Evolutionary conservation across 495 filamentous ascomycete species (phyloP).

Genomic region (Aspergillus homomorphus): DNA sequence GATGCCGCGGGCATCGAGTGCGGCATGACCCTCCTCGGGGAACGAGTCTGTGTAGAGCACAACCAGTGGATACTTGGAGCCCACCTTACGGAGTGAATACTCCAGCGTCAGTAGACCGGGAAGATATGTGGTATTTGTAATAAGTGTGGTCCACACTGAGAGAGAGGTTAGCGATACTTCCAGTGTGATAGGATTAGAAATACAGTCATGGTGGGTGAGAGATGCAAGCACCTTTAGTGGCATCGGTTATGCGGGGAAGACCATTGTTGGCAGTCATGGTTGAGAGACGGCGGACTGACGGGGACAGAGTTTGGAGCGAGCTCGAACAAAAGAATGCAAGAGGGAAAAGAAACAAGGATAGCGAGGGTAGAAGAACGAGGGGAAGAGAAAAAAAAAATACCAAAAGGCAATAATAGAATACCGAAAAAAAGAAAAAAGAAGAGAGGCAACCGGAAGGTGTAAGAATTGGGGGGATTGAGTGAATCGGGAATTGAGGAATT

Average conservation of each 20-base stretch:
- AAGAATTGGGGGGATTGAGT: too few relatives aligned
- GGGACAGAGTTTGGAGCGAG: neutral
- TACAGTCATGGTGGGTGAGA: neutral
- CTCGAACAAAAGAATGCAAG: too few relatives aligned
- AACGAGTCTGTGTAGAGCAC: constrained; percentile 74
- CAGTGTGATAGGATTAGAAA: neutral
- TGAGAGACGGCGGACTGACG: neutral
- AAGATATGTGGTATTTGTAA: constrained; percentile 74
- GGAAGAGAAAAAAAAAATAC: neutral
- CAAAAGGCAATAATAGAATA: too few relatives aligned
- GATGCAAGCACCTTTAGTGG: constrained; percentile 1
- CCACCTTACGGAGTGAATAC: constrained; percentile 56
- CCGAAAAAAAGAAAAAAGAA: too few relatives aligned
- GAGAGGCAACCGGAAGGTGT: too few relatives aligned
- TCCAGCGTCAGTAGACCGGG: constrained; percentile 70
- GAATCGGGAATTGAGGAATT: too few relatives aligned
- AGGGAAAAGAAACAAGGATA: neutral
- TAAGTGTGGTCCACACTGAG: constrained; percentile 71
- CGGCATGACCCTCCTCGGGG: constrained; percentile 56
- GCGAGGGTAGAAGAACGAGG: neutral
- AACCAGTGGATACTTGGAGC: constrained; percentile 67
- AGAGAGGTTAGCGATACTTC: too few relatives aligned
- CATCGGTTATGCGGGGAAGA: constrained; percentile 6
- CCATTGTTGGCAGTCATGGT: neutral
- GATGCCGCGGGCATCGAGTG: constrained; percentile 62